A percentile compares a stretch with the other conserved stretches of the same genome.
These are phyloP conservation scores for Aquanectria penicillioides DNA, from an alignment of 2,329 filamentous ascomycete genomes.

Conservation along the genomic window DNA sequence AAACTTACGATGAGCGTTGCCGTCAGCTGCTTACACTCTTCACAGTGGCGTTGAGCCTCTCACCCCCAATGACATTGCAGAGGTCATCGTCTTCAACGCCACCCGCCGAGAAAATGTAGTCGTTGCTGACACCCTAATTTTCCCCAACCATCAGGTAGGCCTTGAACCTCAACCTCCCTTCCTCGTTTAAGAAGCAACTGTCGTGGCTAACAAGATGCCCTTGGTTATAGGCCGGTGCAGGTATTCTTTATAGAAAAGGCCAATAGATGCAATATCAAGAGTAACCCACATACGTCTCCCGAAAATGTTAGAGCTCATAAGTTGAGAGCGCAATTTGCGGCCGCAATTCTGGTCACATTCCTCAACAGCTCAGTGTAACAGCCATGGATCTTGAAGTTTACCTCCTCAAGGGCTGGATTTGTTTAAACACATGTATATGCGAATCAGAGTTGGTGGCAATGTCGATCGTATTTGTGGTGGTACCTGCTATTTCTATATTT, in stretches of 20 bases:
- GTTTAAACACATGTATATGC: too few species aligned
- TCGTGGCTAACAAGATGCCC: slow-evolving; percentile 11
- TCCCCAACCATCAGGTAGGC: slow-evolving; percentile 85
- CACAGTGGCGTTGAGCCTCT: slow-evolving; percentile 79
- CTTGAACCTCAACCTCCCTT: neutral
- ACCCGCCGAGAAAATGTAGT: slow-evolving; percentile 90
- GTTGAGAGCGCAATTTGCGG: too few species aligned
- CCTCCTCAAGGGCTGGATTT: too few species aligned
- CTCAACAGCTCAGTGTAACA: too few species aligned
- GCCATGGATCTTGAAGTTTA: too few species aligned
- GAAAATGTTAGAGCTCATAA: too few species aligned
- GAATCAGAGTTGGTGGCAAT: too few species aligned
- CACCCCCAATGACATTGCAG: slow-evolving; percentile 90
- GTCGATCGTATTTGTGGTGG: too few species aligned
- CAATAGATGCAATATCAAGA: slow-evolving; percentile 11
- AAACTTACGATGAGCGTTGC: neutral
- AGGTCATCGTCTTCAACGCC: slow-evolving; percentile 87
- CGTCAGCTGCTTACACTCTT: slow-evolving; percentile 3
- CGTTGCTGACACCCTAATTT: slow-evolving; percentile 86
- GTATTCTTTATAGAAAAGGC: slow-evolving; percentile 44
- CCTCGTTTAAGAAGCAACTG: too few species aligned
- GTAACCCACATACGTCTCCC: slow-evolving; percentile 6
- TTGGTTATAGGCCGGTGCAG: slow-evolving; percentile 43
- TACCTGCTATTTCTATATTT: too few species aligned
- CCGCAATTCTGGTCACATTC: too few species aligned